Percentiles rank a stretch among this genome's conserved stretches.
phyloP scores from a whole-genome alignment of 768 basidiomycete genomes.

The Boletus subcaerulescens region DNA sequence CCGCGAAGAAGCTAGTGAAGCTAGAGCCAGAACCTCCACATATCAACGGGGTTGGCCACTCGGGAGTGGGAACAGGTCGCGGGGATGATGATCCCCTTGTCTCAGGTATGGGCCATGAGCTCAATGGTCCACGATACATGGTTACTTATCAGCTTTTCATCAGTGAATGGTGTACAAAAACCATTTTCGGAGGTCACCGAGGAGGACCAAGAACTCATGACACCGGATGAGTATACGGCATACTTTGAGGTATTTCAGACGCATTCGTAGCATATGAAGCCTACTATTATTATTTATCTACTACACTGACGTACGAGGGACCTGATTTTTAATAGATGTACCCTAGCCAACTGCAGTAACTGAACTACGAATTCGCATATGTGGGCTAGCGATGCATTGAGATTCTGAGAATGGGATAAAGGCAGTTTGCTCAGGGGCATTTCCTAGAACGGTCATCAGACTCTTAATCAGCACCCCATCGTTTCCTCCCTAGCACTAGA shows the following conservation, averaged over 20 bases:
- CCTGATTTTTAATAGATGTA: slow-evolving; percentile 17
- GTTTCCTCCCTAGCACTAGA: neutral
- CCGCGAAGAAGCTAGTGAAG: slow-evolving; percentile 41
- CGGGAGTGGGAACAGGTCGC: neutral
- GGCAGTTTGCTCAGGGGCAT: neutral
- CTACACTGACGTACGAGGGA: slow-evolving; percentile 11
- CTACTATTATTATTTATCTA: neutral
- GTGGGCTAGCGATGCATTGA: too few relatives aligned
- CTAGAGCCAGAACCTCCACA: slow-evolving; percentile 33
- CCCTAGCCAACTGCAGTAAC: slow-evolving; percentile 11
- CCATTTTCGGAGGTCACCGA: slow-evolving; percentile 82
- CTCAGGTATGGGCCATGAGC: slow-evolving; percentile 47
- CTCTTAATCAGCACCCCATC: slow-evolving; percentile 19
- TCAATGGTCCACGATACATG: neutral
- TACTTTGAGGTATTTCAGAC: slow-evolving; percentile 71
- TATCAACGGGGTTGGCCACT: slow-evolving; percentile 12
- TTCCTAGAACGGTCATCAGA: slow-evolving; percentile 8
- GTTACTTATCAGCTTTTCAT: neutral
- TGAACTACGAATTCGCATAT: neutral
- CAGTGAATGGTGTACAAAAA: slow-evolving; percentile 75
- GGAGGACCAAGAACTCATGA: slow-evolving; percentile 91
- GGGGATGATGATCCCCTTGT: slow-evolving; percentile 57
- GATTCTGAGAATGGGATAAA: too few relatives aligned
- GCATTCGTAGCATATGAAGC: slow-evolving; percentile 23
- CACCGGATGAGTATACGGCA: slow-evolving; percentile 85